Conservation (phyloP, 805 yeast species). For the Cyberlindnera veronae region DNA sequence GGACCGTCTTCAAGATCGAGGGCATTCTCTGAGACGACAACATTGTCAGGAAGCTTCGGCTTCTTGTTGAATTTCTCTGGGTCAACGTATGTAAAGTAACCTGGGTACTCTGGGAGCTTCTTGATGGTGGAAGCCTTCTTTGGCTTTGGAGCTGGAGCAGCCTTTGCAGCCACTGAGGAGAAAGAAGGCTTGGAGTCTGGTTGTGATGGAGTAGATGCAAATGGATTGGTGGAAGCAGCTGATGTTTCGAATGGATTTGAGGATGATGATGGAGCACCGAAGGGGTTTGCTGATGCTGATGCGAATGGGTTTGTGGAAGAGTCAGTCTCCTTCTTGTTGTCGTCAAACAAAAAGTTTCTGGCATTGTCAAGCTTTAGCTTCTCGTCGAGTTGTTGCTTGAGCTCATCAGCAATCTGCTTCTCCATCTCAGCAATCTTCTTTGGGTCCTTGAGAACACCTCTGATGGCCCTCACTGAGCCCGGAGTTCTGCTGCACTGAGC, state of each 20-base stretch:
- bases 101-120: constrained; percentile 53
- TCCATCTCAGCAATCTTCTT: constrained; percentile 38
- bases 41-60: constrained; percentile 46
- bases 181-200: constrained; percentile 16
- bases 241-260: constrained; percentile 18
- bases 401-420: constrained; percentile 37
- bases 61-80: constrained; percentile 57
- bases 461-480: constrained; percentile 70
- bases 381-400: constrained; percentile 40
- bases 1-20: constrained; percentile 40
- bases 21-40: constrained; percentile 49
- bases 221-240: constrained; percentile 3
- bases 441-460: constrained; percentile 70
- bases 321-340: constrained; percentile 34
- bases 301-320: constrained; percentile 28
- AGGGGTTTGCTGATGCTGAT: constrained; percentile 38
- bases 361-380: constrained; percentile 40
- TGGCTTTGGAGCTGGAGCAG: constrained; percentile 18
- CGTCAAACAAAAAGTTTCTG: constrained; percentile 34
- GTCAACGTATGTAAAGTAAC: constrained; percentile 68
- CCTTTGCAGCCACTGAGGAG: constrained; percentile 33
- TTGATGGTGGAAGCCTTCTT: constrained; percentile 18
- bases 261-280: constrained; percentile 25
- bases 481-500: constrained; percentile 61
- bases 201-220: background rate